phyloP scores from a whole-genome alignment of 2,329 filamentous ascomycete genomes.

The Zopfia rhizophila region DNA sequence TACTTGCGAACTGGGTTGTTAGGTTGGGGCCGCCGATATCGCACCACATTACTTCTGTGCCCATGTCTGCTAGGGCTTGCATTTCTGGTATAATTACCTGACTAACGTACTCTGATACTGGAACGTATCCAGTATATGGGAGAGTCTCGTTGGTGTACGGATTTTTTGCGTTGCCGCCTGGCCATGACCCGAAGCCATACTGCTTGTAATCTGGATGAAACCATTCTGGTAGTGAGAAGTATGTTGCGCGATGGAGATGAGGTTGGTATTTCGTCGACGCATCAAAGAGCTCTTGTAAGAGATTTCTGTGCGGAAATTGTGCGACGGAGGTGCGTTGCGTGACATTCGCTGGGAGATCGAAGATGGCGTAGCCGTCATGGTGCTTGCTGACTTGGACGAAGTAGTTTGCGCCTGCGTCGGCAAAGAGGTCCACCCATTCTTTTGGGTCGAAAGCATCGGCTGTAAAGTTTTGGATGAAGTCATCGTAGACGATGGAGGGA shows the following conservation, averaged over 20 bases:
- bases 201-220: conserved; percentile 54
- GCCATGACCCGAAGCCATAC: conserved; percentile 55
- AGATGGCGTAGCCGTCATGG: conserved; percentile 60
- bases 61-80: conserved; percentile 55
- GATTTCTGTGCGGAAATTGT: conserved; percentile 53
- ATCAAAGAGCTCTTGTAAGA: conserved; percentile 56
- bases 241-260: conserved; percentile 55
- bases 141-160: conserved; percentile 56
- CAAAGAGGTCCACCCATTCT: conserved; percentile 65
- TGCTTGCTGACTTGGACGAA: conserved; percentile 59
- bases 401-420: conserved; percentile 62
- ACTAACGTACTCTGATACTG: conserved; percentile 53
- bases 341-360: conserved; percentile 52
- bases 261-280: conserved; percentile 57
- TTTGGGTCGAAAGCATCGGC: conserved; percentile 62
- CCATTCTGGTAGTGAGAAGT: conserved; percentile 60
- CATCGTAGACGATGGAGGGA: conserved; percentile 64
- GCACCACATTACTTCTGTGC: conserved; percentile 61
- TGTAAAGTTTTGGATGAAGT: conserved; percentile 66
- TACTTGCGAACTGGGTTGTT: conserved; percentile 55
- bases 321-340: conserved; percentile 55
- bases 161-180: conserved; percentile 56
- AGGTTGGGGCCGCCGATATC: conserved; percentile 58
- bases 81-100: conserved; percentile 59
- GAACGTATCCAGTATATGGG: conserved; percentile 58